These are phyloP conservation scores for Ramichloridium luteum DNA, from an alignment of 2,329 filamentous ascomycete species.

Conservation along the genomic window DNA sequence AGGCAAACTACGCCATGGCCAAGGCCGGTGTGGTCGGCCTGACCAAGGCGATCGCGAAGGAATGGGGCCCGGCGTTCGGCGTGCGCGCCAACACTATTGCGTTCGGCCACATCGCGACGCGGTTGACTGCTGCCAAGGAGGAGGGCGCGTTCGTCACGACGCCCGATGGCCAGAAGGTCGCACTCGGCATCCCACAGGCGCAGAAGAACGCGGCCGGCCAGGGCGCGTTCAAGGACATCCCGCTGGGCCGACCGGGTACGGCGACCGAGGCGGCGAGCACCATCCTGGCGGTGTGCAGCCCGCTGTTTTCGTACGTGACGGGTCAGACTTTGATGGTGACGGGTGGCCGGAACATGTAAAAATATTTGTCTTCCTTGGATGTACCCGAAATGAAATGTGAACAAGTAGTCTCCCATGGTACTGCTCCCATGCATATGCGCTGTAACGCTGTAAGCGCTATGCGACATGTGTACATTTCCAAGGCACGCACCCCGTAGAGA, in stretches of 20 bases:
- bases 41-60: constrained; percentile 79
- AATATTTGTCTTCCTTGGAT: background rate
- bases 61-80: constrained; percentile 77
- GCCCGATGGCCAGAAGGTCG: constrained; percentile 62
- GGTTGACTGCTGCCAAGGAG: constrained; percentile 75
- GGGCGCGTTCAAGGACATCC: constrained; percentile 50
- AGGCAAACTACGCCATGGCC: constrained; percentile 75
- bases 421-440: too few species aligned
- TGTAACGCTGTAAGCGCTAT: too few species aligned
- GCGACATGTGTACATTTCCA: too few species aligned
- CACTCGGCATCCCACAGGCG: constrained; percentile 58
- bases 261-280: constrained; percentile 69
- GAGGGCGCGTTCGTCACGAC: constrained; percentile 66
- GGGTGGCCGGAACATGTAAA: constrained; percentile 55
- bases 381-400: too few species aligned
- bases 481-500: too few species aligned
- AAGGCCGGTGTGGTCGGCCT: constrained; percentile 76
- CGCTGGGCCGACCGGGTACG: constrained; percentile 62
- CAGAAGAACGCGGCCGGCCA: constrained; percentile 36
- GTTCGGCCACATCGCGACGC: constrained; percentile 69
- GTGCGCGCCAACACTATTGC: constrained; percentile 74
- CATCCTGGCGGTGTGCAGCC: constrained; percentile 67
- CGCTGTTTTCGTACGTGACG: constrained; percentile 70
- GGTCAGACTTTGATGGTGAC: constrained; percentile 83
- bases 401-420: too few species aligned